Evolutionary conservation across 805 yeast species (phyloP), one percentile per base, ranked within the genome.

Genomic region (Kazachstania martiniae): DNA sequence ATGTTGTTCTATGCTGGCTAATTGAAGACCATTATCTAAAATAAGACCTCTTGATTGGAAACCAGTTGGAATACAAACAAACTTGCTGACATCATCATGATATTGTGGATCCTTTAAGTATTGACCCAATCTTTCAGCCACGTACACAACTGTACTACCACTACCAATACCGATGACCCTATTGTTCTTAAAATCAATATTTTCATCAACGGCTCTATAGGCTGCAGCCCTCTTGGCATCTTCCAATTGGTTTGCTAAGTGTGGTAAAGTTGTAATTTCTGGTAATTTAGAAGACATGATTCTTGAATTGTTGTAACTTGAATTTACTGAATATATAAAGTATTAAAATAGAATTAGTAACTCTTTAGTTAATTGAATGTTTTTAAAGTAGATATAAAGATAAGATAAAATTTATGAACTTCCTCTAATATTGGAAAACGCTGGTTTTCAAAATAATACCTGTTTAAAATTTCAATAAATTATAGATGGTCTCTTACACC

Each of bases 81-180:
- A 75, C 27, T 69, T 54, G 9, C 55, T 41, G 4, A 48, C 53
- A 12, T 29, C 24, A 5, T 35, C 34, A 10, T 32, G 28, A 17
- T 53, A 46, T 49, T 78, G 72, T 29, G 62, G 59, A 25, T 64
- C 63, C 41, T 61, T 40, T 28, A 52, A 33, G 32, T 56, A 55
- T 34, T 57, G 60, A 7, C 94, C 94, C 35, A 91, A 70, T 49
- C 96, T 69, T 58, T 91, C 97, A 16, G 95, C 98, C 38, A 82
- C 94, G 55, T 84, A 91, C n/a, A 91, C 82, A 4, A 91, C 98
- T 0, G 99, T 91, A 15, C 94, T 80, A 1, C 99, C 99, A 16
- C 95, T 84, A 9, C 99, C 99, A 40, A 91, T 75, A 25, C 98
- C 99, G 12, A 91, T 70, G 12, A 84, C 79, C 46, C 69, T 74